Percentiles rank a stretch among this genome's conserved stretches.
Evolutionary conservation across 768 basidiomycete species (phyloP).

Genomic region (Thelephora ganbajun): DNA sequence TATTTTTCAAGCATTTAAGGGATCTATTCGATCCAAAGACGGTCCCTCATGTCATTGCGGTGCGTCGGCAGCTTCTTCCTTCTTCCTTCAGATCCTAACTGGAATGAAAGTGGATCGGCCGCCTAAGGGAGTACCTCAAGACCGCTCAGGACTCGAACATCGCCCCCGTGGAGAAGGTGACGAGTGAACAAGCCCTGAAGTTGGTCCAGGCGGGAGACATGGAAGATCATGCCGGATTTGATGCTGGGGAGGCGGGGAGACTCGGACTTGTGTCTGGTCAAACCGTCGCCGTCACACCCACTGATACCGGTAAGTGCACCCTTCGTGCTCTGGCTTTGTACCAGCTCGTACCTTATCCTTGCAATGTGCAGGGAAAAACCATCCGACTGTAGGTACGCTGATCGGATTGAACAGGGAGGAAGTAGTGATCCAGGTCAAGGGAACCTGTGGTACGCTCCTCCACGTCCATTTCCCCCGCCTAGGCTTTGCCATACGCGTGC

Average conservation of each 20-base stretch:
- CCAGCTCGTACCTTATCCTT: background rate
- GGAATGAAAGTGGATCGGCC: conserved; percentile 31
- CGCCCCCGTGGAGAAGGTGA: conserved; percentile 16
- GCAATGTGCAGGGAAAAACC: conserved; percentile 14
- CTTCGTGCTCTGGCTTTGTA: background rate
- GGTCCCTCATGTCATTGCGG: conserved; percentile 29
- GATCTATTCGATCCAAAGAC: conserved; percentile 22
- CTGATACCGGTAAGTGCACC: conserved; percentile 30
- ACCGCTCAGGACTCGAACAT: conserved; percentile 15
- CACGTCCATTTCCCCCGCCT: conserved; percentile 41
- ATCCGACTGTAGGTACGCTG: conserved; percentile 33
- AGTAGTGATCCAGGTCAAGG: conserved; percentile 32
- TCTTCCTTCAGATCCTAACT: conserved; percentile 2
- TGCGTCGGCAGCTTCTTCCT: conserved; percentile 11
- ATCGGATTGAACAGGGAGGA: conserved; percentile 35
- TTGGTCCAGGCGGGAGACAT: conserved; percentile 22
- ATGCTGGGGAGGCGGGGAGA: conserved; percentile 26
- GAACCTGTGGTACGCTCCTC: conserved; percentile 20
- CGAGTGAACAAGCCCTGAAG: conserved; percentile 29
- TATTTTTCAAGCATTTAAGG: conserved; percentile 20
- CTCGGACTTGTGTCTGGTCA: conserved; percentile 26
- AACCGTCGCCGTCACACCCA: conserved; percentile 27
- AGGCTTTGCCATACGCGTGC: conserved; percentile 10
- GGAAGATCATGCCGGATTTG: conserved; percentile 33
- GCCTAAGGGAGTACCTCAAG: conserved; percentile 23